Conservation (phyloP, 257 asterid species). For the Anisodus tanguticus region DNA sequence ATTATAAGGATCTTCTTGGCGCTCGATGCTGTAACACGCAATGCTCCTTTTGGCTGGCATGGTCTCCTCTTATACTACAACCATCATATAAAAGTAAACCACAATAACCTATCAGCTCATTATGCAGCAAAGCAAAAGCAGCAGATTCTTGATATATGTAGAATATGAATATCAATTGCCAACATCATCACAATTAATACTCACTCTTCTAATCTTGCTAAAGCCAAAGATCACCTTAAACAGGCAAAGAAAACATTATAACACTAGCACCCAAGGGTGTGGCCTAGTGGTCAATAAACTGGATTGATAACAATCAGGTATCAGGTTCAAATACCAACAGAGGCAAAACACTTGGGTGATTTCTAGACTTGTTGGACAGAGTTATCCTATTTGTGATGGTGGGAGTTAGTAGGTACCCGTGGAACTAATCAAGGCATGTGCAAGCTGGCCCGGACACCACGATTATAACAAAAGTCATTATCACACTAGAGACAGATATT, state of each 20-base stretch:
- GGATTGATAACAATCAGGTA: neutral
- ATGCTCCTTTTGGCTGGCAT: conserved; percentile 66
- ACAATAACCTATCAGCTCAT: conserved; percentile 1
- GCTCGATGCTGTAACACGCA: conserved; percentile 72
- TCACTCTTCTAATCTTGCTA: neutral
- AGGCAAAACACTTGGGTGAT: neutral
- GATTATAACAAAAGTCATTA: neutral
- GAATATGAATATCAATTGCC: neutral
- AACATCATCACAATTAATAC: neutral
- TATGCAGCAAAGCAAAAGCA: neutral
- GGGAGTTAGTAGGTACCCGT: neutral
- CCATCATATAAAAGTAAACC: conserved; percentile 15
- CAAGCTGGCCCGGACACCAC: neutral
- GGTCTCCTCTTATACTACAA: conserved; percentile 68
- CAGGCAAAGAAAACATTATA: neutral
- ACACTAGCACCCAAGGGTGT: too few species aligned
- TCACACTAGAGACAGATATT: neutral
- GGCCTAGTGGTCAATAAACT: neutral
- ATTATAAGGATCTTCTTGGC: conserved; percentile 90
- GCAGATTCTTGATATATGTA: neutral
- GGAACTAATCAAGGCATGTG: neutral
- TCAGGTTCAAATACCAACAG: neutral
- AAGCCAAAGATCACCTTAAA: neutral
- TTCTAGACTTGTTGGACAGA: neutral
- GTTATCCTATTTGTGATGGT: neutral